Evolutionary conservation across 768 basidiomycete species (phyloP).

Genomic region (Trichaptum fuscoviolaceum): DNA sequence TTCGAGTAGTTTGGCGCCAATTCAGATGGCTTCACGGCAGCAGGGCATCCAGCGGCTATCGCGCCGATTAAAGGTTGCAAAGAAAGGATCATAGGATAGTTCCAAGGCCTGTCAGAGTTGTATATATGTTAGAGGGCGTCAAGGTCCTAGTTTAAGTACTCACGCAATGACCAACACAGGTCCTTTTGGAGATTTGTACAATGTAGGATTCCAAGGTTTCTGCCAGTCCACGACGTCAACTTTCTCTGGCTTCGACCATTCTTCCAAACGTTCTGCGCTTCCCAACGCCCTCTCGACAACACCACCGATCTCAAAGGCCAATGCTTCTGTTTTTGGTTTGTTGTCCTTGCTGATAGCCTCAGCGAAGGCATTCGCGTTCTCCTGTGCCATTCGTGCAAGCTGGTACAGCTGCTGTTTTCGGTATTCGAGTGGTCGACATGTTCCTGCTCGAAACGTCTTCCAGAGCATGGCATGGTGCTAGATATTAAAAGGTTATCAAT

Average conservation of each 20-base stretch:
- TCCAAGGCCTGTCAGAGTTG: constrained; percentile 48
- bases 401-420: constrained; percentile 61
- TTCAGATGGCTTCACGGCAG: constrained; percentile 65
- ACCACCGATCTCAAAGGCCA: constrained; percentile 37
- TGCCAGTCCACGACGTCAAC: constrained; percentile 38
- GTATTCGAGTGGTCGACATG: constrained; percentile 49
- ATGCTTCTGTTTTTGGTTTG: constrained; percentile 34
- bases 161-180: constrained; percentile 57
- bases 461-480: constrained; percentile 35
- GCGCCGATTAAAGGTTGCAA: constrained; percentile 63
- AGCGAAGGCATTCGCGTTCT: constrained; percentile 51
- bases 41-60: constrained; percentile 69
- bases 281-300: constrained; percentile 38
- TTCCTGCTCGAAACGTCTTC: constrained; percentile 45
- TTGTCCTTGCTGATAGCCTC: constrained; percentile 46
- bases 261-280: constrained; percentile 45
- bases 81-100: constrained; percentile 53
- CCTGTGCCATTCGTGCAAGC: constrained; percentile 54
- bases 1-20: constrained; percentile 41
- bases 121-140: neutral
- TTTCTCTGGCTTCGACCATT: constrained; percentile 48
- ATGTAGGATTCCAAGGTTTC: constrained; percentile 44
- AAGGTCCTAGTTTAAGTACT: constrained; percentile 20
- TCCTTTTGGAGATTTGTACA: constrained; percentile 57
- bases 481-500: neutral